phyloP scores from a whole-genome alignment of 345 rosid species.

The Barbarea vulgaris region DNA sequence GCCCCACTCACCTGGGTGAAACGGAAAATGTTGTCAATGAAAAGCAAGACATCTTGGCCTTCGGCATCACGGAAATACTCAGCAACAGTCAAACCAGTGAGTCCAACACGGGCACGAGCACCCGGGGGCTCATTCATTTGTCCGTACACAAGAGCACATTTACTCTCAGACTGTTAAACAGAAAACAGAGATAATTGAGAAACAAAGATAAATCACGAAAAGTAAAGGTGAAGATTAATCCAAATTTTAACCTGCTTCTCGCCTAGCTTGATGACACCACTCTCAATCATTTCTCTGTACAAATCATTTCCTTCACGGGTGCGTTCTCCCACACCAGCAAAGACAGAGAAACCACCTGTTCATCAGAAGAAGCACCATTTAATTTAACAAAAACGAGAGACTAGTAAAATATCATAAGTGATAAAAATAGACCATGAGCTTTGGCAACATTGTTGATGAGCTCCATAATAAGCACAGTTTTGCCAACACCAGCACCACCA shows the following conservation, averaged over 20 bases:
- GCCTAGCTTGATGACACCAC: slow-evolving; percentile 99
- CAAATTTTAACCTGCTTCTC: slow-evolving; percentile 58
- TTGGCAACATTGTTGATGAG: slow-evolving; percentile 98
- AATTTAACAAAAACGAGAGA: neutral
- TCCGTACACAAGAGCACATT: slow-evolving; percentile 96
- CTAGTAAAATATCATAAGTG: neutral
- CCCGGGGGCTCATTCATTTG: slow-evolving; percentile 99
- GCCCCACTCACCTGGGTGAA: slow-evolving; percentile 75
- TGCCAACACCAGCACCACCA: slow-evolving; percentile 99
- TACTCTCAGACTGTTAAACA: slow-evolving; percentile 71
- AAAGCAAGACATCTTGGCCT: slow-evolving; percentile 98
- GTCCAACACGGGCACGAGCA: slow-evolving; percentile 99
- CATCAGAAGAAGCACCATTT: slow-evolving; percentile 22
- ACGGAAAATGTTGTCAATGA: slow-evolving; percentile 95
- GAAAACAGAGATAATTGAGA: neutral
- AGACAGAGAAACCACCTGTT: slow-evolving; percentile 97
- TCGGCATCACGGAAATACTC: slow-evolving; percentile 99
- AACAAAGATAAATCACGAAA: neutral
- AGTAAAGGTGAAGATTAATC: neutral
- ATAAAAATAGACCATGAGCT: slow-evolving; percentile 65
- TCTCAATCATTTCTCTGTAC: slow-evolving; percentile 98
- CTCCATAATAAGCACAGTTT: slow-evolving; percentile 98
- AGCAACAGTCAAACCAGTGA: slow-evolving; percentile 95
- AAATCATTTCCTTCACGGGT: slow-evolving; percentile 94
- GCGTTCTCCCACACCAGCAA: slow-evolving; percentile 98